A percentile compares a stretch with the other conserved stretches of the same genome.
phyloP scores from a whole-genome alignment of 2,329 filamentous ascomycete genomes.

The Hypoxylon sp. region DNA sequence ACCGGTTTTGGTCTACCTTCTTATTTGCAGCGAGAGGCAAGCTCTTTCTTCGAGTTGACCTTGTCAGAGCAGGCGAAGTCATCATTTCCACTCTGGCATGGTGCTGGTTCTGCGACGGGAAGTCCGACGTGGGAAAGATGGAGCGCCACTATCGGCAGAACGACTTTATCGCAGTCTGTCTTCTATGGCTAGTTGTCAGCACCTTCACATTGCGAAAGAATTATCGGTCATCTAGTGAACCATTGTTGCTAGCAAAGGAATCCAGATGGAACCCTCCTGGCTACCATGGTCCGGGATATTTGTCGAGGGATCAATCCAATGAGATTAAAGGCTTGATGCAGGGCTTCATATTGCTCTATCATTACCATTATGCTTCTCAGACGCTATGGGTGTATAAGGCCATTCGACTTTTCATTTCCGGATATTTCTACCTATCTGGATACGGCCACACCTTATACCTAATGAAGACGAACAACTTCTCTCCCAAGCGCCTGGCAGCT shows the following conservation, averaged over 20 bases:
- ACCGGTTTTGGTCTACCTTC: neutral
- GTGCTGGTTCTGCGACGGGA: constrained; percentile 67
- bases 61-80: constrained; percentile 37
- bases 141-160: constrained; percentile 59
- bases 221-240: constrained; percentile 21
- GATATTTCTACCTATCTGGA: constrained; percentile 72
- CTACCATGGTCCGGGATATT: constrained; percentile 54
- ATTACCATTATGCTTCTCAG: constrained; percentile 67
- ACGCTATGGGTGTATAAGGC: constrained; percentile 66
- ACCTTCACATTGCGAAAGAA: constrained; percentile 5
- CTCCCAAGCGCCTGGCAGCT: constrained; percentile 62
- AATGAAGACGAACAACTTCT: constrained; percentile 67
- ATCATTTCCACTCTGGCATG: constrained; percentile 52
- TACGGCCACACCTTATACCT: constrained; percentile 73
- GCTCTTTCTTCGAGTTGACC: neutral
- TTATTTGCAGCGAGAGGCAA: neutral
- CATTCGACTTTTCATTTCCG: constrained; percentile 65
- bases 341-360: constrained; percentile 65
- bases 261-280: constrained; percentile 20
- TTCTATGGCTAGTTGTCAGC: constrained; percentile 46
- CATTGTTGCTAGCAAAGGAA: constrained; percentile 31
- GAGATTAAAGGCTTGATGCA: constrained; percentile 79
- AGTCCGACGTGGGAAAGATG: constrained; percentile 64
- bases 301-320: constrained; percentile 69
- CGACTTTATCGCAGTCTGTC: constrained; percentile 45